Evolutionary conservation across 305 asterid species (phyloP), one percentile per base, ranked within the genome.

Genomic region (Fraxinus velutina): DNA sequence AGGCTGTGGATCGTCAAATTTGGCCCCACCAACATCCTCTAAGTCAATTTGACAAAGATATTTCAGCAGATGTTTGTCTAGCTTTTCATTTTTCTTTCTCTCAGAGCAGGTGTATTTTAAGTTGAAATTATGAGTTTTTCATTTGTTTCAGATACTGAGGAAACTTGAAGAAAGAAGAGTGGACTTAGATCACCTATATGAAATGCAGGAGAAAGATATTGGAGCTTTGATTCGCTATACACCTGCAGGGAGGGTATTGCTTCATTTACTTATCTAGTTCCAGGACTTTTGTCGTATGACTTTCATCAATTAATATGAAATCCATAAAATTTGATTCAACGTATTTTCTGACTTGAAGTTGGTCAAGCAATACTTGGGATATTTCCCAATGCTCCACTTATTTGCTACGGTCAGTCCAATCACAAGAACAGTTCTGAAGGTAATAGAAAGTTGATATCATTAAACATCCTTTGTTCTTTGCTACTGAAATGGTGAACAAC

Each of bases 11-110:
- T 89, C 98, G 97, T 86, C 93, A 91, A 88, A 87, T 93, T 85
- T 96, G 99, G 99, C 98, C 98, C 76, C 98, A 93, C 86, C 99
- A 91, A 81, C 98, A 96, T 88, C 98, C 97, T 29, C 96, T 96
- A 87, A 90, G 98, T 89, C 98, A 96, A 86, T 96, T 96, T 83
- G 97, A 90, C 84, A 94, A 75, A 88, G 99, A 94, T 36, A 88
- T 96, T 79, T 90, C 99, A 33, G 60, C 90, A 80, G 99, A 94
- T 83, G 99, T 94, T 77, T 34, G 89, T 75, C 75, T 82, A 75
- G 19, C 55, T 71, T 68, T 27, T 76, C 80, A 57, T 64, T 79
- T 37, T 82, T 79, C 60, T 71, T 77, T 80, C 75, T 68, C 75
- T 4, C 37, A 29, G 12, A 30, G 39, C 29, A 50, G 12, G 22